Conservation (phyloP, 768 basidiomycete genomes). For the Termitomyces sp. region DNA sequence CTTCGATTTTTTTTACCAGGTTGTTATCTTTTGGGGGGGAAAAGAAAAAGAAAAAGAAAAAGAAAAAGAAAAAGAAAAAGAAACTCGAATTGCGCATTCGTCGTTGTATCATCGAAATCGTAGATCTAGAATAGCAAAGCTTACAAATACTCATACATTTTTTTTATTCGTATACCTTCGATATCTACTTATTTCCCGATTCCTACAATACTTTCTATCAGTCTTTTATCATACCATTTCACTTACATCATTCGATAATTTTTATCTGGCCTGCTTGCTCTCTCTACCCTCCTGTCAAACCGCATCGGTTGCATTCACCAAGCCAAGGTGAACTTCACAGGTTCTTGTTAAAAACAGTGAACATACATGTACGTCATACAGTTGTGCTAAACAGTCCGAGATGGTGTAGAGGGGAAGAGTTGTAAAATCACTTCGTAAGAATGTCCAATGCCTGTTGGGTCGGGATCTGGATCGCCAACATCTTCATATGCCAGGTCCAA, state of each 20-base stretch:
- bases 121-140: no score
- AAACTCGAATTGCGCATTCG: background rate
- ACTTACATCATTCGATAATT: no score
- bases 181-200: no score
- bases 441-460: conserved; percentile 29
- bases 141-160: no score
- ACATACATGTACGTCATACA: conserved; percentile 25
- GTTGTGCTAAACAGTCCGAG: conserved; percentile 20
- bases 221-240: no score
- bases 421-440: conserved; percentile 30
- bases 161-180: no score
- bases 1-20: background rate
- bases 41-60: no score
- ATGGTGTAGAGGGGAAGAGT: conserved; percentile 27
- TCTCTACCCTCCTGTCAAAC: no score
- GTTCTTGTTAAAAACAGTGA: background rate
- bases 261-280: no score
- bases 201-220: no score
- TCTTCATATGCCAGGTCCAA: conserved; percentile 33
- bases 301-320: no score
- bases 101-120: background rate
- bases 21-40: background rate
- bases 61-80: no score
- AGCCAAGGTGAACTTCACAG: background rate
- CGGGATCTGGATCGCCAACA: conserved; percentile 30